Percentiles rank a stretch among this genome's conserved stretches.
These are phyloP conservation scores for Cutaneotrichosporon curvatum DNA, from an alignment of 1,284 basidiomycete species.

Conservation along the genomic window DNA sequence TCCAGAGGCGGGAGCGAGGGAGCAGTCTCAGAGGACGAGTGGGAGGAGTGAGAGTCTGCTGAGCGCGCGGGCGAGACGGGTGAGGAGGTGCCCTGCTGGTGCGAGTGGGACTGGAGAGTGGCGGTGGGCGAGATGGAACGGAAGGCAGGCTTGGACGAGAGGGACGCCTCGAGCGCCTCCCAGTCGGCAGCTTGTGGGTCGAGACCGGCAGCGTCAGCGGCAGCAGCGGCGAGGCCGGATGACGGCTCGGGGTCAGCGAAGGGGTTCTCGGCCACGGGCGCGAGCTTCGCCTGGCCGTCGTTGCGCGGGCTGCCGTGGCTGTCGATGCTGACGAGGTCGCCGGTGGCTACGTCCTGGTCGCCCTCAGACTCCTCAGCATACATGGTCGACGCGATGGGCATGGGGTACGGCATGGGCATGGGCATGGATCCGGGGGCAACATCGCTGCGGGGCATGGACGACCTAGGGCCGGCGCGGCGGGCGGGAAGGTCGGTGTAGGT, in stretches of 20 bases:
- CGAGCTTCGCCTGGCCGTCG: slow-evolving; percentile 17
- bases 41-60: slow-evolving; percentile 13
- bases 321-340: slow-evolving; percentile 18
- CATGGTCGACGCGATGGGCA: slow-evolving; percentile 21
- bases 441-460: slow-evolving; percentile 1
- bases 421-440: slow-evolving; percentile 1
- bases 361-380: slow-evolving; percentile 9
- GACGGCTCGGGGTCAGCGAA: slow-evolving; percentile 7
- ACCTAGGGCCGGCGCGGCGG: slow-evolving; percentile 4
- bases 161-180: slow-evolving; percentile 28
- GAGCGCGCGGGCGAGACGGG: not conserved
- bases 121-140: slow-evolving; percentile 37
- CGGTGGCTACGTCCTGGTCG: slow-evolving; percentile 1
- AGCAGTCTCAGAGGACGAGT: not conserved
- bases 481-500: slow-evolving; percentile 17
- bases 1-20: slow-evolving; percentile 10
- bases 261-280: slow-evolving; percentile 2
- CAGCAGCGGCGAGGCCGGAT: slow-evolving; percentile 6
- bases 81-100: not conserved
- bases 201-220: slow-evolving; percentile 9
- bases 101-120: slow-evolving; percentile 29
- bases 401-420: slow-evolving; percentile 7
- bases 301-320: slow-evolving; percentile 10
- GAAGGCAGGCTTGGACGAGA: slow-evolving; percentile 36
- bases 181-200: slow-evolving; percentile 26